Conservation (phyloP, 345 rosid genomes). For the Schrenkiella parvula region DNA sequence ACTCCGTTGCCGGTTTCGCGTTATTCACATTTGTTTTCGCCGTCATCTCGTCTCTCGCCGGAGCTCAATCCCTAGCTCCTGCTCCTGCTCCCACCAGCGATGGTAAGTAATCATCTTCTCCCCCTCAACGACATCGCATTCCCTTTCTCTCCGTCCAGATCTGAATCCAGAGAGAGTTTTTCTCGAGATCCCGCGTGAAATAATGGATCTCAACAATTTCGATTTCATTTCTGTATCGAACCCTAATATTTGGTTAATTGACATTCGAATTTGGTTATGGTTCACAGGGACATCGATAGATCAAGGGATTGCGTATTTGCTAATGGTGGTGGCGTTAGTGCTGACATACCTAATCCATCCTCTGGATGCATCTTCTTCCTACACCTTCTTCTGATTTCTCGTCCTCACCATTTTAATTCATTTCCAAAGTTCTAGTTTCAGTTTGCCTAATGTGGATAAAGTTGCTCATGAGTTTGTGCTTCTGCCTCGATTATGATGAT, state of each 20-base stretch:
- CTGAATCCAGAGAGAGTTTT: too few species aligned
- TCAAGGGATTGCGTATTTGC: slow-evolving; percentile 67
- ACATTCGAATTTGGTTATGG: not conserved
- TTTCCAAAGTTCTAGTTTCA: not conserved
- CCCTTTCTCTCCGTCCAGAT: not conserved
- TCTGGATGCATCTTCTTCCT: slow-evolving; percentile 46
- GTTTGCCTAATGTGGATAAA: not conserved
- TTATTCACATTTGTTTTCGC: slow-evolving; percentile 33
- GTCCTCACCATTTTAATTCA: not conserved
- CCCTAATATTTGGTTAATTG: not conserved
- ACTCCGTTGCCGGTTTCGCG: slow-evolving; percentile 12
- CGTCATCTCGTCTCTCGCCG: slow-evolving; percentile 34
- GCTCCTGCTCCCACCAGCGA: slow-evolving; percentile 71
- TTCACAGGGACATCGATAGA: slow-evolving; percentile 61
- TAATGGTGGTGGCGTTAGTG: slow-evolving; percentile 66
- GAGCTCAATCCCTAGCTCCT: slow-evolving; percentile 41
- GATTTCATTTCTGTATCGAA: not conserved
- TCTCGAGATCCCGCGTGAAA: not conserved
- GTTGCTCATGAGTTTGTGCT: slow-evolving; percentile 7
- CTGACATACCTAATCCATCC: slow-evolving; percentile 71
- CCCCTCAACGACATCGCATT: not conserved
- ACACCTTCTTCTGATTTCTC: slow-evolving; percentile 29
- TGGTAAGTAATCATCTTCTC: slow-evolving; percentile 34
- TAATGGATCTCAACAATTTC: not conserved
- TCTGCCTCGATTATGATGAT: slow-evolving; percentile 4